A percentile compares a stretch with the other conserved stretches of the same genome.
Evolutionary conservation across 805 yeast genomes (phyloP).

Genomic region (Blastobotrys parvus): DNA sequence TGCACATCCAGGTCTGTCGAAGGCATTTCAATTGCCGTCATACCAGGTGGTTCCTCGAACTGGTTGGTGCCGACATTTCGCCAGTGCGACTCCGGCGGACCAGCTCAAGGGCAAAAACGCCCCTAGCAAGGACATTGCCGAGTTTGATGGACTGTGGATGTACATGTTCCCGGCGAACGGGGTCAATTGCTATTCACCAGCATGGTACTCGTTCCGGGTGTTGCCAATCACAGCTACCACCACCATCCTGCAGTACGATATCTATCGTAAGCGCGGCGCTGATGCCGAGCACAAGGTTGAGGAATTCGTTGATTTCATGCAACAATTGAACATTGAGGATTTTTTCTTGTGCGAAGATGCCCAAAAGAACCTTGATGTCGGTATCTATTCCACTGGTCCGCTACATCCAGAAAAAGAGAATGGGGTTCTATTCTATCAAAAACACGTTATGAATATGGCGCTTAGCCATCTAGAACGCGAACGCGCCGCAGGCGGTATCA

Average conservation of each 20-base stretch:
- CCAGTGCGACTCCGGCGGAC: neutral
- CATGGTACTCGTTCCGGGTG: conserved; percentile 1
- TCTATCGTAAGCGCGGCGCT: neutral
- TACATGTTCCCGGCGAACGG: conserved; percentile 1
- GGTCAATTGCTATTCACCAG: conserved; percentile 4
- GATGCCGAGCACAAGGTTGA: neutral
- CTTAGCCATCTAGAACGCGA: neutral
- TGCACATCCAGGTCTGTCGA: conserved; percentile 1
- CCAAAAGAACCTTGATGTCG: neutral
- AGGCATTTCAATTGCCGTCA: conserved; percentile 1
- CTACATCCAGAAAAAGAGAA: conserved; percentile 1
- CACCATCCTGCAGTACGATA: neutral
- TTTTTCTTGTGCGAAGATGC: neutral
- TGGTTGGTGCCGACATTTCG: conserved; percentile 1
- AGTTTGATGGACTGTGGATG: conserved; percentile 2
- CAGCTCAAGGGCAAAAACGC: neutral
- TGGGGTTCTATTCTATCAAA: conserved; percentile 1
- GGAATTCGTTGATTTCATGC: conserved; percentile 1
- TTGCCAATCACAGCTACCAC: neutral
- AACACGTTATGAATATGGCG: neutral
- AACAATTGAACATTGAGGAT: neutral
- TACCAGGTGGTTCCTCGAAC: conserved; percentile 1
- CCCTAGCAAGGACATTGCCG: neutral
- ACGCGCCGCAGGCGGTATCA: neutral
- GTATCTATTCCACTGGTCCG: neutral